Conservation (phyloP, 768 basidiomycete species). For the Collybia nuda region DNA sequence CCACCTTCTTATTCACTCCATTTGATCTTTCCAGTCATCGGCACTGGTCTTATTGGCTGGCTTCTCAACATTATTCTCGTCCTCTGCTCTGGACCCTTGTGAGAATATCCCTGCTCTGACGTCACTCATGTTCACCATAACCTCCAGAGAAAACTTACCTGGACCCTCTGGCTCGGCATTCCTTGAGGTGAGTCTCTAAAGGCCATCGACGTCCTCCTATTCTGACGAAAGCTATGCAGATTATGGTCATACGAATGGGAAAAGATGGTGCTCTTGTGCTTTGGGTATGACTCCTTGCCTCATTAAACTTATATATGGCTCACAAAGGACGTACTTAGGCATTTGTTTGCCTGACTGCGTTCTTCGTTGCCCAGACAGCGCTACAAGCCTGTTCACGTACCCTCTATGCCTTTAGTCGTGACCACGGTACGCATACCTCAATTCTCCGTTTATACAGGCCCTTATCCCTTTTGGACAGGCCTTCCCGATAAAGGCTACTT, state of each 20-base stretch:
- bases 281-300: conserved; percentile 49
- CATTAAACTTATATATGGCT: not conserved
- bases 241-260: conserved; percentile 76
- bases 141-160: conserved; percentile 56
- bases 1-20: not conserved
- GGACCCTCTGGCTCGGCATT: conserved; percentile 73
- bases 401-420: conserved; percentile 83
- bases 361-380: conserved; percentile 80
- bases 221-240: conserved; percentile 34
- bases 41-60: conserved; percentile 81
- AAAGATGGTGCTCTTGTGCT: conserved; percentile 73
- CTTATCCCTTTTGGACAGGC: conserved; percentile 26
- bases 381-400: conserved; percentile 83
- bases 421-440: conserved; percentile 47
- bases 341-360: conserved; percentile 83
- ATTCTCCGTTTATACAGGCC: not conserved
- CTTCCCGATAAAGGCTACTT: conserved; percentile 81
- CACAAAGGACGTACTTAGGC: conserved; percentile 31
- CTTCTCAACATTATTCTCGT: conserved; percentile 83
- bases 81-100: conserved; percentile 81
- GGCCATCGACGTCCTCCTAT: not conserved
- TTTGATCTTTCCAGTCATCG: conserved; percentile 46
- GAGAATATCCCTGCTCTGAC: conserved; percentile 20
- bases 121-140: conserved; percentile 8
- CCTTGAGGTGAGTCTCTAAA: conserved; percentile 46